Percentiles rank a stretch among this genome's conserved stretches.
Conservation (phyloP, 2,329 filamentous ascomycete genomes). For the Penicillium sp. region DNA sequence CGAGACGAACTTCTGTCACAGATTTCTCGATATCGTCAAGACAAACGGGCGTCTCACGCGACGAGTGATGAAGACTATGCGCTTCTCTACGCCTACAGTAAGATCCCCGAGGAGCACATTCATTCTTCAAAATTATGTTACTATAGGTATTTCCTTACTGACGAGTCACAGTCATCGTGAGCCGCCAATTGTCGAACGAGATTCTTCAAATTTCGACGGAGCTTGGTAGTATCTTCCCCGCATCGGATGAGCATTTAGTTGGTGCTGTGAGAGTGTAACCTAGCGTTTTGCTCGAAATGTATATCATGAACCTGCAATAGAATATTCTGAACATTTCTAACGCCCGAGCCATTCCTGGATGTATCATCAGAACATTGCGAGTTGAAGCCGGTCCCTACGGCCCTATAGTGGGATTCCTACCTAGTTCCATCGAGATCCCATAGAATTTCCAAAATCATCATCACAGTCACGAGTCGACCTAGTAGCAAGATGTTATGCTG, state of each 20-base stretch:
- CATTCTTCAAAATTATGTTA: not conserved
- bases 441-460: too few species aligned
- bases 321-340: not conserved
- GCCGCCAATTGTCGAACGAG: conserved; percentile 60
- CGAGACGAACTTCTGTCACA: not conserved
- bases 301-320: not conserved
- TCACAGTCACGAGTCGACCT: too few species aligned
- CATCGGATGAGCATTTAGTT: not conserved
- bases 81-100: conserved; percentile 2
- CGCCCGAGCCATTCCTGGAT: not conserved
- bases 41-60: not conserved
- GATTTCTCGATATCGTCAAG: conserved; percentile 2
- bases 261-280: conserved; percentile 2
- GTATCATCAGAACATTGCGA: too few species aligned
- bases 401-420: too few species aligned
- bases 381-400: too few species aligned
- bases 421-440: too few species aligned
- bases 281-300: not conserved
- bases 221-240: conserved; percentile 44
- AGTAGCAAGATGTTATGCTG: too few species aligned
- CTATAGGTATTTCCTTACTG: conserved; percentile 47
- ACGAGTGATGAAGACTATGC: conserved; percentile 1
- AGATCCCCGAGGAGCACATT: not conserved
- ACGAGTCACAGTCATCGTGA: conserved; percentile 67
- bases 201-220: conserved; percentile 57